Conservation (phyloP, 148 eudicot genomes). For the Vaccinium myrtillus region DNA sequence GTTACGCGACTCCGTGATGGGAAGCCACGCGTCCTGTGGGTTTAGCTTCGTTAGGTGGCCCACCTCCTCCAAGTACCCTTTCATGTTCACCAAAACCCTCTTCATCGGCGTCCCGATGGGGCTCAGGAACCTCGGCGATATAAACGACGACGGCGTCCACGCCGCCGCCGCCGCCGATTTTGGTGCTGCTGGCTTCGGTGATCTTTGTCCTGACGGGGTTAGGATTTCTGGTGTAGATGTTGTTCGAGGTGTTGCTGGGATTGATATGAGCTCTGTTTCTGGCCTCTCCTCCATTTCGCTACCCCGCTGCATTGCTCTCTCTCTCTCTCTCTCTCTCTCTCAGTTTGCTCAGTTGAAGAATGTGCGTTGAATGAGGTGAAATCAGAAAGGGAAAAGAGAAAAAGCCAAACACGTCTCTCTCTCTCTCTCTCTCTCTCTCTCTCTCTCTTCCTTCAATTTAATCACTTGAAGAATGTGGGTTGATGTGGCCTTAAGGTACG, state of each 20-base stretch:
- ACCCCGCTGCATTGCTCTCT: neutral
- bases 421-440: neutral
- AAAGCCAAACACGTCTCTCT: neutral
- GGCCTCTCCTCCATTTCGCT: constrained; percentile 69
- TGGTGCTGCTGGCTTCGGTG: constrained; percentile 41
- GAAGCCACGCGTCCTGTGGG: constrained; percentile 99
- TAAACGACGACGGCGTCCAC: constrained; percentile 91
- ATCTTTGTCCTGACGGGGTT: constrained; percentile 71
- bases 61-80: constrained; percentile 84
- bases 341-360: neutral
- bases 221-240: constrained; percentile 85
- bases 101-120: constrained; percentile 99
- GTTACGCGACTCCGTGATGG: constrained; percentile 90
- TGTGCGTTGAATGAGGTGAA: neutral
- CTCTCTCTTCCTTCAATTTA: neutral
- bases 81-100: constrained; percentile 82
- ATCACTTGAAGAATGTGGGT: neutral
- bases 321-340: neutral
- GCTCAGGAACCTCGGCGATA: constrained; percentile 84
- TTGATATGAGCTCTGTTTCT: constrained; percentile 86
- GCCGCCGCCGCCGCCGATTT: constrained; percentile 5
- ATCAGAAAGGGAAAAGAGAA: neutral
- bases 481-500: no score
- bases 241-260: constrained; percentile 83
- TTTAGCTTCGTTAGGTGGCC: constrained; percentile 93